Conservation (phyloP, 2,329 filamentous ascomycete species). For the Byssochlamys sp. region DNA sequence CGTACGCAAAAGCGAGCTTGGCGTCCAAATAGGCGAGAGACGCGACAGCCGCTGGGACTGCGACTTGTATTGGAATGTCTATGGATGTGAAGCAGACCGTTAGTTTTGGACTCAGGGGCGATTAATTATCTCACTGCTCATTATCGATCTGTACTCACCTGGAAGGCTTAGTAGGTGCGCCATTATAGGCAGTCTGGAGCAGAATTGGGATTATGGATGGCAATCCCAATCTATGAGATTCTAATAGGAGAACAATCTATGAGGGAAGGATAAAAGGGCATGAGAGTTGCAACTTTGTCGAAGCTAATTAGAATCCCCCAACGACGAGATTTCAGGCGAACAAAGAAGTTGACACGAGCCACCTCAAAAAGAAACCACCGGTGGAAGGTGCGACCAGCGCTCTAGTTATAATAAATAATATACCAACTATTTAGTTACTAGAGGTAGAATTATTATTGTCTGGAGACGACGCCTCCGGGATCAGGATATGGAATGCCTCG, state of each 20-base stretch:
- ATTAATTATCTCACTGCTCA: background rate
- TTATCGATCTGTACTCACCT: background rate
- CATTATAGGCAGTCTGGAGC: background rate
- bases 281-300: background rate
- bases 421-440: background rate
- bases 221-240: background rate
- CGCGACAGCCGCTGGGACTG: slow-evolving; percentile 55
- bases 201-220: background rate
- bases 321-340: background rate
- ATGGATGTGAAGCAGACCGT: background rate
- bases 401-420: background rate
- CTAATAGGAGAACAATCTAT: background rate
- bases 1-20: slow-evolving; percentile 56
- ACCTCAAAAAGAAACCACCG: background rate
- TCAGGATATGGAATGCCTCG: background rate
- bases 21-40: slow-evolving; percentile 71
- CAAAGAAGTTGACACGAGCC: background rate
- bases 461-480: background rate
- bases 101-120: background rate
- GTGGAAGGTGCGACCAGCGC: background rate
- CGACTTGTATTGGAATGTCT: slow-evolving; percentile 32
- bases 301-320: background rate
- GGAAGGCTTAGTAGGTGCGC: background rate
- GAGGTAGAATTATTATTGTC: background rate
- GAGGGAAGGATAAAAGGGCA: background rate